Base-by-base conservation (phyloP, 306 rosid genomes). In the Begonia masoniana region DNA sequence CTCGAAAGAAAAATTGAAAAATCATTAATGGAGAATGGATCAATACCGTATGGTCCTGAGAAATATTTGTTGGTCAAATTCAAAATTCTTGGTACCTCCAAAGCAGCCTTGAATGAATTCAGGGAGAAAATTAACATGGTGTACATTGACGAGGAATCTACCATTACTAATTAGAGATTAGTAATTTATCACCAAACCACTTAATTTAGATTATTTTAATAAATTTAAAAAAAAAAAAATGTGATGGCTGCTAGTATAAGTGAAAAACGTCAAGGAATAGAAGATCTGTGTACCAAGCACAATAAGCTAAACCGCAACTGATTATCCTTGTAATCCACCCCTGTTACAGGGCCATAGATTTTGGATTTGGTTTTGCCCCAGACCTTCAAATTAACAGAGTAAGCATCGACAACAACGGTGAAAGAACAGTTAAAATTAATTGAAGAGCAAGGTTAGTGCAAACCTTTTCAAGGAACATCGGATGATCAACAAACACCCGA, bases 291-390 rank as follows among this genome's bases (percentile, higher is more conserved):
- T 60, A 79, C 87, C 87, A 65, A 82, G 73, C 95, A 85, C 56
- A 85, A 75, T 41, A 85, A 47, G 77, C 87, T 82, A 69, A 78
- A 85, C 15, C 95, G 72, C 45, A 74, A 77, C 65, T 76, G 80
- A 57, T 85, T 85, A 57, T 85, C 91, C 56, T 66, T 51, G 46
- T 68, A 85, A 77, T 85, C 95, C 5, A 67, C 71, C 66, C 95
- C 95, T 4, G 95, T 4, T 0, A 41, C 3, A 41, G 84, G 84
- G 3, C 95, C 95, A 16, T 85, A 85, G 51, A 85, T 48, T 74
- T 85, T 85, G 52, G 91, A 74, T 65, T 68, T 70, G 52, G 71
- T 74, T 82, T 81, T 74, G 14, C 95, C 95, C 95, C 87, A 85
- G 9, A 85, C 91, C 95, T 85, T 61, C 12, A 68, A 41, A 19